A percentile compares a stretch with the other conserved stretches of the same genome.
phyloP scores from a whole-genome alignment of 306 rosid genomes.

The Erythrophleum fordii region DNA sequence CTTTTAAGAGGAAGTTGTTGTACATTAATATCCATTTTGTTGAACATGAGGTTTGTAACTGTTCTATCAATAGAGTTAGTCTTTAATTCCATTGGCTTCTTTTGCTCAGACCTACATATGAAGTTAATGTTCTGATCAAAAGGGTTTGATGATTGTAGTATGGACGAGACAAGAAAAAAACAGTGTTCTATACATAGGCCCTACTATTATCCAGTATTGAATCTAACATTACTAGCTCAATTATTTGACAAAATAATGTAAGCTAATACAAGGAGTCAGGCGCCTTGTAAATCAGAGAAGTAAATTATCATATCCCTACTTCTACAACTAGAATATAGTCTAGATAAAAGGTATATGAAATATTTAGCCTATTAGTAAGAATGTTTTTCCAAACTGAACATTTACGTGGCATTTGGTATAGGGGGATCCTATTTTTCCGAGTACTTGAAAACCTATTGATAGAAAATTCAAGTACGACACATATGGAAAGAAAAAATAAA shows the following conservation, averaged over 20 bases:
- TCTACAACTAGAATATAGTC: too few relatives aligned
- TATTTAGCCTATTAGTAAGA: too few relatives aligned
- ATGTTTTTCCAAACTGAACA: too few relatives aligned
- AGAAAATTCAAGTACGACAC: too few relatives aligned
- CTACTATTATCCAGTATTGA: conserved; percentile 3
- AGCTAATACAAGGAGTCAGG: too few relatives aligned
- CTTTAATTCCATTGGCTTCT: conserved; percentile 56
- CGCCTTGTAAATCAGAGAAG: too few relatives aligned
- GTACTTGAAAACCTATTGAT: too few relatives aligned
- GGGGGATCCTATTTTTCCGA: too few relatives aligned
- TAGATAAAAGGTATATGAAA: too few relatives aligned
- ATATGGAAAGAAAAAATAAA: too few relatives aligned
- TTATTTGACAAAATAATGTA: not conserved
- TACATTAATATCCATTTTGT: conserved; percentile 46
- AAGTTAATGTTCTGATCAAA: conserved; percentile 28
- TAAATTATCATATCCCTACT: too few relatives aligned
- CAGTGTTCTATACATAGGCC: not conserved
- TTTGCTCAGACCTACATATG: conserved; percentile 50
- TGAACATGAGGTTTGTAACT: conserved; percentile 84
- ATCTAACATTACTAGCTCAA: not conserved
- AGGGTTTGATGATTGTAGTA: conserved; percentile 15
- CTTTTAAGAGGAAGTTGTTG: conserved; percentile 45
- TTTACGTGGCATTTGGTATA: too few relatives aligned
- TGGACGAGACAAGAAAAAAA: not conserved
- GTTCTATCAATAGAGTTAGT: conserved; percentile 82